Conservation (phyloP, 1,139 yeast species). For the Saccharomyces hybrid region DNA sequence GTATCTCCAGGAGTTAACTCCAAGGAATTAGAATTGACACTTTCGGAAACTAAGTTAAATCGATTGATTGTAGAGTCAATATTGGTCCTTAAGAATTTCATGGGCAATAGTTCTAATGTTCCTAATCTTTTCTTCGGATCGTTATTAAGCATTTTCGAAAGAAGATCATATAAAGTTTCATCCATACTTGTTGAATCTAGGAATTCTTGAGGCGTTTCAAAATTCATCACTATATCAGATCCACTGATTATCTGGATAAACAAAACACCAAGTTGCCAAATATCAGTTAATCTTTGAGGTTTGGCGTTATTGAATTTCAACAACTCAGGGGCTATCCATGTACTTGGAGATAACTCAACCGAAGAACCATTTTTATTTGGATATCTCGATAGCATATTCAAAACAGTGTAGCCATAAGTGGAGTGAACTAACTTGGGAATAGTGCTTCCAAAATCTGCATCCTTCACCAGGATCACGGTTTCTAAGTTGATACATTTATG, state of each 20-base stretch:
- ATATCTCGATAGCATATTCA: conserved; percentile 48
- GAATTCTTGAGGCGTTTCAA: conserved; percentile 55
- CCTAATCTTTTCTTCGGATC: conserved; percentile 69
- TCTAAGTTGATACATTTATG: conserved; percentile 64
- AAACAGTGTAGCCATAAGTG: conserved; percentile 59
- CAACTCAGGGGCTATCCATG: conserved; percentile 80
- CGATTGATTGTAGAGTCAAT: conserved; percentile 34
- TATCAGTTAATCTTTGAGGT: conserved; percentile 75
- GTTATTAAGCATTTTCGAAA: conserved; percentile 54
- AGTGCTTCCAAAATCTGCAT: conserved; percentile 44
- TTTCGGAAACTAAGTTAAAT: conserved; percentile 12
- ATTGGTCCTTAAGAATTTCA: conserved; percentile 70
- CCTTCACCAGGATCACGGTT: conserved; percentile 48
- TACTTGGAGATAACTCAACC: conserved; percentile 20
- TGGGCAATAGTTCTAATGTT: conserved; percentile 76
- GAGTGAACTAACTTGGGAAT: conserved; percentile 60
- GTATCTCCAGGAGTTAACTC: conserved; percentile 2
- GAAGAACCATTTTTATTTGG: conserved; percentile 35
- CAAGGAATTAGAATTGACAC: conserved; percentile 7
- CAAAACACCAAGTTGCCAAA: conserved; percentile 84
- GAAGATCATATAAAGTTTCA: conserved; percentile 53
- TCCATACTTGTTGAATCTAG: conserved; percentile 44
- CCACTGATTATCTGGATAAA: conserved; percentile 70
- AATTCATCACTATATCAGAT: conserved; percentile 44
- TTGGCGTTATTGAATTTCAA: conserved; percentile 33